phyloP scores from a whole-genome alignment of 768 basidiomycete genomes.

The Termitomyces sp. region DNA sequence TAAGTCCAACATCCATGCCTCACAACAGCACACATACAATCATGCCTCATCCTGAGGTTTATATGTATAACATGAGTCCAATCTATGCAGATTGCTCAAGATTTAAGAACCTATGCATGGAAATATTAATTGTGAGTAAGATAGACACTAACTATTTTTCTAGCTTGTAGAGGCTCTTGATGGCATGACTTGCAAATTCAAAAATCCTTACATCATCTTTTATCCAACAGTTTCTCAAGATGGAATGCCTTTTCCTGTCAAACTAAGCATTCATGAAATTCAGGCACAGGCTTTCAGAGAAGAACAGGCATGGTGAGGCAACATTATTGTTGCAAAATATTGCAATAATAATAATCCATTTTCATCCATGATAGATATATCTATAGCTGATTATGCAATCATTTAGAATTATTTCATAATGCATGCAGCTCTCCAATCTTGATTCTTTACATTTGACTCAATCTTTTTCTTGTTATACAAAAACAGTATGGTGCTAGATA shows the following conservation, averaged over 20 bases:
- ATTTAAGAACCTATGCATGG: conserved; percentile 62
- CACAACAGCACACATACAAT: too few species aligned
- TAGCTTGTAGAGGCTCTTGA: conserved; percentile 73
- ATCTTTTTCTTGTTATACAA: too few species aligned
- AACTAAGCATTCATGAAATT: conserved; percentile 69
- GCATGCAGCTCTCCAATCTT: too few species aligned
- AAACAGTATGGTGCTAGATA: too few species aligned
- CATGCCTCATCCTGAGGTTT: too few species aligned
- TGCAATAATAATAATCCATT: conserved; percentile 46
- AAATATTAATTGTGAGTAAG: conserved; percentile 37
- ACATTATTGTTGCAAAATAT: conserved; percentile 74
- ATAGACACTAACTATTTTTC: not conserved
- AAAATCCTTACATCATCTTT: conserved; percentile 76
- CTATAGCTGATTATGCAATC: conserved; percentile 83
- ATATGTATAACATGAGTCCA: too few species aligned
- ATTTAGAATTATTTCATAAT: conserved; percentile 74
- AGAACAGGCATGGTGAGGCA: conserved; percentile 70
- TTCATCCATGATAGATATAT: conserved; percentile 58
- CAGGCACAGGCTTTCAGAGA: conserved; percentile 62
- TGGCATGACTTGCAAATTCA: conserved; percentile 74
- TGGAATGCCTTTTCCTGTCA: conserved; percentile 77
- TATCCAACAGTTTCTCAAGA: conserved; percentile 73
- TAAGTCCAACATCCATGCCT: too few species aligned
- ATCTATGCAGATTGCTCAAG: conserved; percentile 63
- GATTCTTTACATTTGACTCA: too few species aligned